Percentiles rank a stretch among this genome's conserved stretches.
These are phyloP conservation scores for Suillus weaverae DNA, from an alignment of 768 basidiomycete genomes.

Conservation along the genomic window DNA sequence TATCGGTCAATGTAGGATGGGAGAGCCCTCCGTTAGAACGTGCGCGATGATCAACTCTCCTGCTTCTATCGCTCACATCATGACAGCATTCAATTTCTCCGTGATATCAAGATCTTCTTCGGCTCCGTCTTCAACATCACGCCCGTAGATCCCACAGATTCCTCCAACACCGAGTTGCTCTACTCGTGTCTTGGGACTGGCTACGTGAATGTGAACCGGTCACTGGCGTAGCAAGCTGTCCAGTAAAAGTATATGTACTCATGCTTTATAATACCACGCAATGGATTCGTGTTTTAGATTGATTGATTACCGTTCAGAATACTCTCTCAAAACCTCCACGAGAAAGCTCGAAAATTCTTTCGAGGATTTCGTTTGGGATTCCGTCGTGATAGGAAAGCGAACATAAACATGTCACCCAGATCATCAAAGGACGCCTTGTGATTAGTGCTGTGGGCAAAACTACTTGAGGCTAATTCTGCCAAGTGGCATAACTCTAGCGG, in stretches of 20 bases:
- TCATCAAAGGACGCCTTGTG: neutral
- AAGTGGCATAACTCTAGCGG: no score
- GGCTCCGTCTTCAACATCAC: conserved; percentile 93
- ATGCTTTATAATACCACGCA: neutral
- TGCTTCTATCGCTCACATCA: conserved; percentile 8
- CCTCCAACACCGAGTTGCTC: conserved; percentile 58
- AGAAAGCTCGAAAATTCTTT: no score
- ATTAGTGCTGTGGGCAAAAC: no score
- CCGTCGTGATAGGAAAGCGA: neutral
- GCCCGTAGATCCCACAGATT: conserved; percentile 52
- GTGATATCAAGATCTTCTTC: conserved; percentile 80
- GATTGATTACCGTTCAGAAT: neutral
- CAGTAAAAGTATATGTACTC: conserved; percentile 2
- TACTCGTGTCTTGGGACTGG: conserved; percentile 94
- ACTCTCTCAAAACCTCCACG: neutral
- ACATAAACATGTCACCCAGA: neutral
- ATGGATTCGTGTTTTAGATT: neutral
- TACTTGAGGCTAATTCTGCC: no score
- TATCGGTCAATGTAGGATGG: conserved; percentile 86
- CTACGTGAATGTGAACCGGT: conserved; percentile 84
- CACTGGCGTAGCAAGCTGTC: conserved; percentile 50
- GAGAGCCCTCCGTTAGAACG: conserved; percentile 81
- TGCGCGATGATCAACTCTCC: conserved; percentile 35
- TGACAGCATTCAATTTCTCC: conserved; percentile 84
- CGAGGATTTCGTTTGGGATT: neutral